Percentiles rank a stretch among this genome's conserved stretches.
These are phyloP conservation scores for Akanthomyces lecanii DNA, from an alignment of 2,329 filamentous ascomycete species.

Conservation along the genomic window DNA sequence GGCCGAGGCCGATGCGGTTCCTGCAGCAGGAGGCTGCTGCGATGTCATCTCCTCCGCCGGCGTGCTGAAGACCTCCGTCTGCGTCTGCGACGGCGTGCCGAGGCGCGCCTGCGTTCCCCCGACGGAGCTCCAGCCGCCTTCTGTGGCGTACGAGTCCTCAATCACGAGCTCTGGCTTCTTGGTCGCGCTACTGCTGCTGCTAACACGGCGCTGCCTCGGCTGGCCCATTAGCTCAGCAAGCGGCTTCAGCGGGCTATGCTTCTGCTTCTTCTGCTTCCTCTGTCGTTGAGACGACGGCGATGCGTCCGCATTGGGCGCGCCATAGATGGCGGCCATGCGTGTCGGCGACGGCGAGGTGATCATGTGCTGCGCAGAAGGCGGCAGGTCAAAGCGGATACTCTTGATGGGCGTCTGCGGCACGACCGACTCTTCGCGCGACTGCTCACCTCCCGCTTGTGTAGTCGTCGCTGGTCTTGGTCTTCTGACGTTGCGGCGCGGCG, in stretches of 20 bases:
- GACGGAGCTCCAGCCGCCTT: constrained; percentile 27
- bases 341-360: constrained; percentile 37
- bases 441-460: background rate
- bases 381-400: constrained; percentile 36
- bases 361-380: constrained; percentile 36
- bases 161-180: constrained; percentile 34
- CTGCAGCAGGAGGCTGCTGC: background rate
- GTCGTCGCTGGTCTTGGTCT: constrained; percentile 1
- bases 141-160: constrained; percentile 42
- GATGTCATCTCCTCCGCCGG: constrained; percentile 9
- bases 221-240: constrained; percentile 22
- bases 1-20: background rate
- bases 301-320: constrained; percentile 27
- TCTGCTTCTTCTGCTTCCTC: constrained; percentile 16
- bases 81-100: constrained; percentile 19
- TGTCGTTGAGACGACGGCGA: constrained; percentile 39
- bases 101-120: constrained; percentile 23
- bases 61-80: constrained; percentile 17
- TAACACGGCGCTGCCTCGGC: constrained; percentile 15
- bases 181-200: constrained; percentile 20
- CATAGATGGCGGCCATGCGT: constrained; percentile 37
- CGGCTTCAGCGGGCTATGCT: constrained; percentile 22
- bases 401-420: constrained; percentile 41
- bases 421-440: constrained; percentile 30
- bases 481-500: constrained; percentile 22